phyloP scores from a whole-genome alignment of 2,329 filamentous ascomycete species.

The Sclerotinia spermophila region DNA sequence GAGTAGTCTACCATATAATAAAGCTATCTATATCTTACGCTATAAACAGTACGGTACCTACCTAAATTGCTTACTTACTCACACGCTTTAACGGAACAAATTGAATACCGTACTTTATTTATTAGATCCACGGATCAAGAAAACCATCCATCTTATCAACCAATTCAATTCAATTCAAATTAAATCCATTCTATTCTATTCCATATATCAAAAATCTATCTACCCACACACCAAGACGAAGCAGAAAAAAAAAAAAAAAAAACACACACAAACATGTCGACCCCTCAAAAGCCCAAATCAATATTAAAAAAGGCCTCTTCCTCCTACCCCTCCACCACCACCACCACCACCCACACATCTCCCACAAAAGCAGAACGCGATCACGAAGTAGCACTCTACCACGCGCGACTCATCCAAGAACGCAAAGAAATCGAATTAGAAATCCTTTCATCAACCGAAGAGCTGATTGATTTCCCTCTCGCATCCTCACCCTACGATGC shows the following conservation, averaged over 20 bases:
- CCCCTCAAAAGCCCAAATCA: conserved; percentile 42
- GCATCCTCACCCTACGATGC: conserved; percentile 47
- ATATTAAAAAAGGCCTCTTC: conserved; percentile 57
- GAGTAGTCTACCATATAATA: not conserved
- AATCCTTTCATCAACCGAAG: conserved; percentile 70
- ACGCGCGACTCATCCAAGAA: conserved; percentile 77
- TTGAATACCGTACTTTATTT: not conserved
- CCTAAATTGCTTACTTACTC: not conserved
- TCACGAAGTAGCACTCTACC: conserved; percentile 68
- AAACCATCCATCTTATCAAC: conserved; percentile 1
- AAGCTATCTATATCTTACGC: not conserved
- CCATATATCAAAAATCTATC: not conserved
- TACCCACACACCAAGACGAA: not conserved
- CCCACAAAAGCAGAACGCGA: conserved; percentile 44
- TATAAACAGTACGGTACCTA: not conserved
- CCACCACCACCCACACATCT: conserved; percentile 22
- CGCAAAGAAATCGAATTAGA: conserved; percentile 73
- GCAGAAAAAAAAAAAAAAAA: not conserved
- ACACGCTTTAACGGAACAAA: not conserved
- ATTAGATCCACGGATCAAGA: not conserved
- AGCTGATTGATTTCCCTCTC: conserved; percentile 42
- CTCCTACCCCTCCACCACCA: conserved; percentile 41
- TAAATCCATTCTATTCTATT: not conserved
- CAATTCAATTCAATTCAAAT: not conserved
- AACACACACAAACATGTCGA: conserved; percentile 28